phyloP scores from a whole-genome alignment of 371 early-diverging fungal genomes.

The Mortierella sp. region DNA sequence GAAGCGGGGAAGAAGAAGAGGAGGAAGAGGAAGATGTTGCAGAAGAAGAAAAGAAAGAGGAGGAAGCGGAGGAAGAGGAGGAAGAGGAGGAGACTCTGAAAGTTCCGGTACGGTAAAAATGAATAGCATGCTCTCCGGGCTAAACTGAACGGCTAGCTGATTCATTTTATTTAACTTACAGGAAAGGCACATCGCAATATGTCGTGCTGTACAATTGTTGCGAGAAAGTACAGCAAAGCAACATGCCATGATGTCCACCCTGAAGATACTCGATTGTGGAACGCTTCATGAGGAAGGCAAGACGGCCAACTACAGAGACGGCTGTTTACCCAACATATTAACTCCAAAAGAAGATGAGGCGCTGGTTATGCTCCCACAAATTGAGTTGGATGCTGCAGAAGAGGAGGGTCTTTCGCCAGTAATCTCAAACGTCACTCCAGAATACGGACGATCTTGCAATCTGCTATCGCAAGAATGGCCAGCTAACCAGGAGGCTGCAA shows the following conservation, averaged over 20 bases:
- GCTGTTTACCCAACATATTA: background rate
- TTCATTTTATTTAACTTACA: background rate
- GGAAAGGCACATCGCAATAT: conserved; percentile 24
- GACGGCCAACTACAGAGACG: background rate
- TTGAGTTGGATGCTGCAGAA: background rate
- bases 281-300: no score
- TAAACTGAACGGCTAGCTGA: background rate
- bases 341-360: background rate
- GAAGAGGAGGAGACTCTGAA: conserved; percentile 18
- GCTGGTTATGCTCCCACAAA: background rate
- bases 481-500: conserved; percentile 15
- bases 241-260: background rate
- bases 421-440: conserved; percentile 3
- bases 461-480: conserved; percentile 12
- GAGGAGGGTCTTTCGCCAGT: conserved; percentile 7
- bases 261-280: background rate
- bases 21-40: background rate
- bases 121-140: background rate
- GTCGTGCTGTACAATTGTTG: conserved; percentile 1
- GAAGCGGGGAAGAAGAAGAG: background rate
- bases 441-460: background rate
- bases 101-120: conserved; percentile 10
- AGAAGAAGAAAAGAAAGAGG: conserved; percentile 5
- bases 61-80: background rate
- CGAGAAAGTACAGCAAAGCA: background rate